A percentile compares a stretch with the other conserved stretches of the same genome.
Conservation (phyloP, 345 rosid species). For the Erysimum cheiranthoides region DNA sequence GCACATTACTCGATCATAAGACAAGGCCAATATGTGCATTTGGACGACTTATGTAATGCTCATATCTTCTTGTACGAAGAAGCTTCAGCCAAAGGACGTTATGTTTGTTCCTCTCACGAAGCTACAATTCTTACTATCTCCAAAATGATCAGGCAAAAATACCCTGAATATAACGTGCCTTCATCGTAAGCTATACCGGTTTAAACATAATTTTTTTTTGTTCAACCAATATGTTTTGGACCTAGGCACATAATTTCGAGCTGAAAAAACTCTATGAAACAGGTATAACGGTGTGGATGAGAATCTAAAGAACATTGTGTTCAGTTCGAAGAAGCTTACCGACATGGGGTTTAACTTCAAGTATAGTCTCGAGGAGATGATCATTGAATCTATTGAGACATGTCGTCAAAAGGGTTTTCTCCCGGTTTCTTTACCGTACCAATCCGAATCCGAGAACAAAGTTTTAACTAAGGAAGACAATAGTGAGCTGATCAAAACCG, state of each 20-base stretch:
- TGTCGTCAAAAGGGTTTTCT: slow-evolving; percentile 73
- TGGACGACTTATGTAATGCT: slow-evolving; percentile 86
- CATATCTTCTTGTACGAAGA: slow-evolving; percentile 79
- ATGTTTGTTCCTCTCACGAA: slow-evolving; percentile 71
- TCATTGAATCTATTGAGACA: slow-evolving; percentile 68
- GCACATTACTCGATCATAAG: slow-evolving; percentile 75
- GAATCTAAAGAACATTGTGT: slow-evolving; percentile 47
- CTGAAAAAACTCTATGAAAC: neutral
- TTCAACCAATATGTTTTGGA: neutral
- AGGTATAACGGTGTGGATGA: slow-evolving; percentile 76
- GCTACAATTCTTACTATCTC: slow-evolving; percentile 69
- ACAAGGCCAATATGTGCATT: slow-evolving; percentile 85
- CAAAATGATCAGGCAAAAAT: slow-evolving; percentile 56
- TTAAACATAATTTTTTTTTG: neutral
- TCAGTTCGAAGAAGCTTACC: slow-evolving; percentile 69
- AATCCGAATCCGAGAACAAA: slow-evolving; percentile 19
- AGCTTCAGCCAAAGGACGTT: slow-evolving; percentile 77
- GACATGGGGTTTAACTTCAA: slow-evolving; percentile 80
- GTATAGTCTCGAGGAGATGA: slow-evolving; percentile 80
- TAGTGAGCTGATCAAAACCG: slow-evolving; percentile 3
- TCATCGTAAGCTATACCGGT: slow-evolving; percentile 50
- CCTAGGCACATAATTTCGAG: too few relatives aligned
- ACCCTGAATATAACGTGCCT: slow-evolving; percentile 70
- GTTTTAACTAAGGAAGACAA: slow-evolving; percentile 1
- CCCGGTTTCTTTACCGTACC: slow-evolving; percentile 45